Base-by-base conservation (phyloP, 148 eudicot genomes). In the Rhododendron henanense region DNA sequence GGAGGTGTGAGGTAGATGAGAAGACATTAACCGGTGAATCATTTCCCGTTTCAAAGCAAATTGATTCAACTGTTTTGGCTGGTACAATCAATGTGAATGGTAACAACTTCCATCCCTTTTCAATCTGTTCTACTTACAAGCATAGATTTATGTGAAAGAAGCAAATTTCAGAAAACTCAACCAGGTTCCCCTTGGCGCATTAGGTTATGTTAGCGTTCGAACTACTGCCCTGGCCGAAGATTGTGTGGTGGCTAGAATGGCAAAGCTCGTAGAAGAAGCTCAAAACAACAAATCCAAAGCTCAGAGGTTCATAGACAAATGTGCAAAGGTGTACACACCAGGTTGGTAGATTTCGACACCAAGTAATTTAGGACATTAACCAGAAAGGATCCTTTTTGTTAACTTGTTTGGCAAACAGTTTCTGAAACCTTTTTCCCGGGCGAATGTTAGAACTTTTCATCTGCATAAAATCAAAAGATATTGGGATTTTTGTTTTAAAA, bases 241-340 rank as follows among this genome's bases (percentile, higher is more conserved):
- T 73, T 92, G 96, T 84, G 96, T 91, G 55, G 99, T 97, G 74
- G 96, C 98, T 18, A 92, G 88, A 88, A 92, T 95, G 97, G 95
- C 95, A 25, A 94, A 93, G 90, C 92, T 97, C 39, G 99, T 97
- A 14, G 99, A 97, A 93, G 98, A 94, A 83, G 98, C 99, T 85
- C 98, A 97, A 78, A 93, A 91, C 86, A 93, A 89, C 59, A 93
- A 92, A 84, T 92, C 98, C 45, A 92, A 83, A 88, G 91, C 92
- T 59, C 97, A 97, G 78, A 91, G 93, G 82, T 86, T 92, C 47
- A 92, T 97, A 28, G 99, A 97, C 86, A 90, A 87, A 89, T 93
- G 93, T 79, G 96, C 99, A 45, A 95, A 91, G 91, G 94, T 91
- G 86, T 96, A 96, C 85, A 97, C 99, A 31, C 99, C 99, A 88